Evolutionary conservation across 1,284 basidiomycete species (phyloP), one percentile per base, ranked within the genome.

Genomic region (Malassezia japonica): DNA sequence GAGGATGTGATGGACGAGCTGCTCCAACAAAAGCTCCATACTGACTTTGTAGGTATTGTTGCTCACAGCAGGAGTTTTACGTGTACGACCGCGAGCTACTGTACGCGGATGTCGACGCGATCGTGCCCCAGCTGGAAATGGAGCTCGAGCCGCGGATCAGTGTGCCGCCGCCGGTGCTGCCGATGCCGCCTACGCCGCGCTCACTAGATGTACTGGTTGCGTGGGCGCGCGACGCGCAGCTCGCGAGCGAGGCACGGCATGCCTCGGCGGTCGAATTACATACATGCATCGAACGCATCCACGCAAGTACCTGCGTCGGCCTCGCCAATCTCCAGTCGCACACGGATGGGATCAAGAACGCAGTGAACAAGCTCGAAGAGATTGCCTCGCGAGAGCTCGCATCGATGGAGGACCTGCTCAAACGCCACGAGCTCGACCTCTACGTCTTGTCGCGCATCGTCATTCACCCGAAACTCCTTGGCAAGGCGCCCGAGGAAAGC

Each of bases 31-130:
- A 35, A 24, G 25, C 3, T 39, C 44, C 25, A 31, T n/a, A 4
- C 13, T 1, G 37, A 16, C 25, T 9, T 53, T 12, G 40, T 48
- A 24, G 13, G 32, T 24, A 24, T 25, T 29, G 23, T 31, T 18
- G n/a, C 25, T 13, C 13, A 8, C 15, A 10, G 15, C 16, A 55
- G 47, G 62, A 67, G 34, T 60, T 70, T 41, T 72, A 64, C 41
- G 60, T 72, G 33, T 72, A 61, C 57, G 67, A 71, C 39, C 61
- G 68, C 21, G 64, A 72, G 34, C 67, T 65, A 31, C 59, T 72
- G 23, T 66, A 50, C 25, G 59, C 62, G 10, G 65, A 72, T 15
- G 56, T 61, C 4, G 63, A 67, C 9, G 47, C 49, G 13, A 38
- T 70, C 8, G 61, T 62, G 4, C 49, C 57, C 10, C 62, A 67